A percentile compares a stretch with the other conserved stretches of the same genome.
Evolutionary conservation across 1,139 yeast genomes (phyloP).

Genomic region (Taiozyma sp.): DNA sequence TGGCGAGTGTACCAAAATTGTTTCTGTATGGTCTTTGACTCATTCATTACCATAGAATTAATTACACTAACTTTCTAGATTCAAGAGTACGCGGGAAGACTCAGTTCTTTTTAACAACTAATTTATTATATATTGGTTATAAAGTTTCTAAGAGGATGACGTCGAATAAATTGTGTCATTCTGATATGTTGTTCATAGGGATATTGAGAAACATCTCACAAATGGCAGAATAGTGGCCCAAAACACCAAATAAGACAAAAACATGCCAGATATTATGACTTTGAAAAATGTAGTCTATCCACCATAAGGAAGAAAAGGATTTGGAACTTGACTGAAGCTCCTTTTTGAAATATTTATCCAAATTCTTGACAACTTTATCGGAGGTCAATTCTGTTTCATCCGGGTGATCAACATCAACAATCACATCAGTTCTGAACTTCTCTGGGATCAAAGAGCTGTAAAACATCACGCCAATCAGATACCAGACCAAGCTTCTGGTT

Average conservation of each 20-base stretch:
- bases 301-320: conserved; percentile 68
- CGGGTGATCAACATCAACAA: conserved; percentile 29
- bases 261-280: conserved; percentile 96
- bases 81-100: too few species aligned
- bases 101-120: not conserved
- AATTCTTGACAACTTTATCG: conserved; percentile 26
- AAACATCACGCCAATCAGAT: conserved; percentile 76
- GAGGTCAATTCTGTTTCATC: conserved; percentile 27
- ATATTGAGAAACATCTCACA: conserved; percentile 53
- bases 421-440: conserved; percentile 67
- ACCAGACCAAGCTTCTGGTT: conserved; percentile 64
- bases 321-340: conserved; percentile 41
- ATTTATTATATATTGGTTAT: not conserved
- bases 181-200: conserved; percentile 11
- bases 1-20: too few species aligned
- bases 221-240: conserved; percentile 80
- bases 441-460: conserved; percentile 91
- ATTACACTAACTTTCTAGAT: too few species aligned
- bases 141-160: too few species aligned
- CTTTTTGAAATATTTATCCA: conserved; percentile 48
- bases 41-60: too few species aligned
- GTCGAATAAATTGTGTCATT: not conserved
- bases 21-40: too few species aligned
- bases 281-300: conserved; percentile 71
- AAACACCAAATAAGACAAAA: conserved; percentile 80